Conservation (phyloP, 306 rosid species). For the Acacia confusa region DNA sequence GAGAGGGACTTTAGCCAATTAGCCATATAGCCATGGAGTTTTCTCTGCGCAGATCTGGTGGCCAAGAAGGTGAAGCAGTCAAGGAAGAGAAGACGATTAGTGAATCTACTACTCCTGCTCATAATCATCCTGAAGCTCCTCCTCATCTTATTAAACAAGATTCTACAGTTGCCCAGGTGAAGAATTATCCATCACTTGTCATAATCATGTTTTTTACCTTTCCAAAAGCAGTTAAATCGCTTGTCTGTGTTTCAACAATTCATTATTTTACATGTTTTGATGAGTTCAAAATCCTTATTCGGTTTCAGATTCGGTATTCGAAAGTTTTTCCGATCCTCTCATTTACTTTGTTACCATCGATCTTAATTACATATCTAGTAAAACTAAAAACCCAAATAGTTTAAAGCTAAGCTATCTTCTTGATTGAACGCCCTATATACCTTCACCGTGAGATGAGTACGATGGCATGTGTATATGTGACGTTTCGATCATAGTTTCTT, state of each 20-base stretch:
- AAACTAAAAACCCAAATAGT: neutral
- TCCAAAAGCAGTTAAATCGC: neutral
- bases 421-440: too few species aligned
- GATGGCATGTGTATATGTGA: neutral
- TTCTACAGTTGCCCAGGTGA: slow-evolving; percentile 39
- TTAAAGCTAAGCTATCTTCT: neutral
- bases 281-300: neutral
- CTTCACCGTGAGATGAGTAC: neutral
- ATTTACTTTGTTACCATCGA: neutral
- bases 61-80: slow-evolving; percentile 35
- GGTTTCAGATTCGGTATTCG: slow-evolving; percentile 9
- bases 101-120: slow-evolving; percentile 35
- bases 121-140: slow-evolving; percentile 14
- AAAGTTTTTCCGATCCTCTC: neutral
- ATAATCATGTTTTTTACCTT: neutral
- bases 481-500: neutral
- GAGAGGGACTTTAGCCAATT: neutral
- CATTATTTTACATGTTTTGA: neutral
- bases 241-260: neutral
- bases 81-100: slow-evolving; percentile 41
- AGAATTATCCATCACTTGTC: neutral
- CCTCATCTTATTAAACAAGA: slow-evolving; percentile 30
- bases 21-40: slow-evolving; percentile 44
- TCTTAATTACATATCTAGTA: neutral
- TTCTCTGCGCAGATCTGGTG: slow-evolving; percentile 37